These are phyloP conservation scores for Hippophae tibetana DNA, from an alignment of 306 rosid genomes.

Conservation along the genomic window DNA sequence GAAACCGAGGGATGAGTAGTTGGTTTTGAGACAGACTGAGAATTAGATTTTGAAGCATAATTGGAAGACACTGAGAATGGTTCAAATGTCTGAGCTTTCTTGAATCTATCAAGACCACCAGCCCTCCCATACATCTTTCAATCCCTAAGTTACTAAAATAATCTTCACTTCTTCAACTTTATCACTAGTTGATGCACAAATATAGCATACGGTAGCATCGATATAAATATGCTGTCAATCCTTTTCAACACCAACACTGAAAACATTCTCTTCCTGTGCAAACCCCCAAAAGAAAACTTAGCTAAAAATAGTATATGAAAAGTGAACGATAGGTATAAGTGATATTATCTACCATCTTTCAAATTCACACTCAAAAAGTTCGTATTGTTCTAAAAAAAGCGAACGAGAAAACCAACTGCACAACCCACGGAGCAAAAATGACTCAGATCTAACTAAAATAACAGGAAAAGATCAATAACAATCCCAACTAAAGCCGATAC, in stretches of 20 bases:
- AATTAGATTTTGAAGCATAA: conserved; percentile 35
- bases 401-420: not conserved
- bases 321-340: not conserved
- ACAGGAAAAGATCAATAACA: not conserved
- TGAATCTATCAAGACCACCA: conserved; percentile 89
- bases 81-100: conserved; percentile 84
- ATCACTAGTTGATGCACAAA: not conserved
- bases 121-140: conserved; percentile 81
- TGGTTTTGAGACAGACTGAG: conserved; percentile 32
- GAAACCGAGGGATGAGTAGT: conserved; percentile 28
- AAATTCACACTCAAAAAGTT: not conserved
- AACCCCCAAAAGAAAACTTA: not conserved
- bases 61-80: conserved; percentile 57
- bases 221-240: not conserved
- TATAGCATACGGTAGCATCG: not conserved
- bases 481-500: not conserved
- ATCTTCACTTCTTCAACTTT: not conserved
- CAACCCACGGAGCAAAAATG: not conserved
- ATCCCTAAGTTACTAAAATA: not conserved
- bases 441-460: not conserved
- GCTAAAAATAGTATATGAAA: not conserved
- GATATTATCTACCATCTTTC: not conserved
- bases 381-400: not conserved
- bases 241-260: not conserved
- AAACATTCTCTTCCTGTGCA: not conserved